Conservation (phyloP, 202 grass and related monocot genomes). For the Sporobolus alterniflorus region DNA sequence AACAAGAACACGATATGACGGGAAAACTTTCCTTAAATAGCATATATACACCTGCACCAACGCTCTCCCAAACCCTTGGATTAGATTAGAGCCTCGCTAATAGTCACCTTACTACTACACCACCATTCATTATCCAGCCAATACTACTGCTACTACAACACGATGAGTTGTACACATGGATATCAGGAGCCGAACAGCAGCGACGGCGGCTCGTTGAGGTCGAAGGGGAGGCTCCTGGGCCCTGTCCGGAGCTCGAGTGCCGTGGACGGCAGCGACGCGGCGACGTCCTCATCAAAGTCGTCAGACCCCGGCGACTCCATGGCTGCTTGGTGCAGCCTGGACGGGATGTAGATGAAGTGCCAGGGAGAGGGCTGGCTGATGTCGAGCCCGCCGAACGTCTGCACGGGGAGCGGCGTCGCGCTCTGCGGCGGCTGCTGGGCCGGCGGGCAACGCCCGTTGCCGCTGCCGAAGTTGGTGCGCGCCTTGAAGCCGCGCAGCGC, state of each 20-base stretch:
- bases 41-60: slow-evolving; percentile 35
- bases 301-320: slow-evolving; percentile 7
- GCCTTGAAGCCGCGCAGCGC: slow-evolving; percentile 67
- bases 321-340: not conserved
- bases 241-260: slow-evolving; percentile 63
- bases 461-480: slow-evolving; percentile 51
- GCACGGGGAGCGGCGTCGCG: not conserved
- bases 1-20: not conserved
- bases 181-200: slow-evolving; percentile 46
- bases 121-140: not conserved
- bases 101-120: not conserved
- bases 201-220: slow-evolving; percentile 79
- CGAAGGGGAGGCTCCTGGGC: slow-evolving; percentile 53
- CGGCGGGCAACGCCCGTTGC: not conserved
- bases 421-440: not conserved
- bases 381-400: slow-evolving; percentile 21
- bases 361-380: slow-evolving; percentile 38
- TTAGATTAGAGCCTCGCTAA: not conserved
- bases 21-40: slow-evolving; percentile 37
- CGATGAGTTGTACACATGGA: not conserved
- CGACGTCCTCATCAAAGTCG: not conserved
- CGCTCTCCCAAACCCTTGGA: not conserved
- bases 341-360: slow-evolving; percentile 47
- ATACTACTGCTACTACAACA: not conserved
- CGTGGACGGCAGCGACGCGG: slow-evolving; percentile 55